Base-by-base conservation (phyloP, 768 basidiomycete genomes). In the Scleroderma bovista region DNA sequence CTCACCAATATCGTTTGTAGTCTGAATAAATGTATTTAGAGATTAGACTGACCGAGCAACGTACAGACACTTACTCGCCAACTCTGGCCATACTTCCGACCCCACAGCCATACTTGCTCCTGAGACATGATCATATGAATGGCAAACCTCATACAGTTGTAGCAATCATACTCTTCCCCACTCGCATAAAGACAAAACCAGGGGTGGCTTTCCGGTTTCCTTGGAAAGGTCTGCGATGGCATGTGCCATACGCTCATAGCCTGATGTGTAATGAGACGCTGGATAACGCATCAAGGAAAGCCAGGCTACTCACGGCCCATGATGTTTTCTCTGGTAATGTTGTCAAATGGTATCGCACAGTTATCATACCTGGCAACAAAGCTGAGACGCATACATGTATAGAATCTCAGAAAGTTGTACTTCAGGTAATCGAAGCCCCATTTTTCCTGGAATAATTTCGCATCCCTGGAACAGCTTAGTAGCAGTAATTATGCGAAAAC, bases 391-490 rank as follows among this genome's bases (percentile, higher is more conserved):
- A 6, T 19, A 7, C 37, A 23, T 16, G 10, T 9, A 42, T 44
- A 33, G 19, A 51, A 23, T 36, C 20, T 29, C 37, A 31, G 20
- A 31, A 26, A 40, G 31, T 42, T 76, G 22, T 48, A 83, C 83
- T 84, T 84, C 17, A 84, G 67, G 51, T 79, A 72, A 59, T 84
- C 79, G 46, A 84, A 83, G 6, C 80, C 81, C 83, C 83, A 85
- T 42, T 78, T 74, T 41, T 75, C 41, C n/a, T n/a, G 75, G 67
- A 85, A 85, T 9, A 75, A 58, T 58, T 77, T 75, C 26, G 70
- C 71, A 61, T 84, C 83, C 52, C 80, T 81, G 22, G 63, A 51
- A 1, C 45, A 23, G 29, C 20, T 29, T 15, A n/a, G 49, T 33
- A n/a, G 38, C 41, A 8, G 6, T 29, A 1, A 16, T 12, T 3